phyloP scores from a whole-genome alignment of 129 eudicot genomes.

The Centaurea solstitialis region DNA sequence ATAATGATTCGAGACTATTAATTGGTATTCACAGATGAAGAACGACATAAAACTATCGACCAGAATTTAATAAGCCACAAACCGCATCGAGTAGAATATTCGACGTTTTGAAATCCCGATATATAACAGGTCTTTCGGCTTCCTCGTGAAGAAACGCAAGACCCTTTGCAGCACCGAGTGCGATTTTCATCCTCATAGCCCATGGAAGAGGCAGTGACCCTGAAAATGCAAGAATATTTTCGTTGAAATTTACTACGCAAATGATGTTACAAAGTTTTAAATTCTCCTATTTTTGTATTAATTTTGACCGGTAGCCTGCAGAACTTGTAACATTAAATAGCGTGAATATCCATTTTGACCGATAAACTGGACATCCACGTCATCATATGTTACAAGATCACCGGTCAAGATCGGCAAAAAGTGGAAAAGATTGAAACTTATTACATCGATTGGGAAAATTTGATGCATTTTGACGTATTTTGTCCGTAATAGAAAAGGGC shows the following conservation, averaged over 20 bases:
- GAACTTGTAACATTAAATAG: no score
- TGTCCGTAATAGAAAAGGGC: not conserved
- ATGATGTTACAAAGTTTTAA: no score
- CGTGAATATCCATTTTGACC: no score
- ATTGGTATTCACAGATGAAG: not conserved
- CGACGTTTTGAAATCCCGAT: slow-evolving; percentile 86
- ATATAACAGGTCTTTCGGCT: slow-evolving; percentile 89
- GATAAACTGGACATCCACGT: no score
- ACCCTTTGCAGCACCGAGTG: slow-evolving; percentile 90
- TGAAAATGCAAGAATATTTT: slow-evolving; percentile 6
- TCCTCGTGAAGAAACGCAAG: slow-evolving; percentile 96
- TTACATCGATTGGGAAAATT: not conserved
- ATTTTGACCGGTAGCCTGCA: no score
- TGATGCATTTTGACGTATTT: not conserved
- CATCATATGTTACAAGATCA: no score
- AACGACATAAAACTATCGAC: not conserved
- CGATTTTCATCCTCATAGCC: slow-evolving; percentile 88
- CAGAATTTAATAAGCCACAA: slow-evolving; percentile 28
- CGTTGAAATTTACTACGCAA: no score
- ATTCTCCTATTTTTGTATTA: no score
- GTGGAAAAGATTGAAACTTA: not conserved
- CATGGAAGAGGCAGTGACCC: slow-evolving; percentile 93
- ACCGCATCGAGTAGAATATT: slow-evolving; percentile 86
- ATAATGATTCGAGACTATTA: not conserved
- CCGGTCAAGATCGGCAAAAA: no score